Evolutionary conservation across 1,284 basidiomycete genomes (phyloP).

Genomic region (Trametes hirsuta): DNA sequence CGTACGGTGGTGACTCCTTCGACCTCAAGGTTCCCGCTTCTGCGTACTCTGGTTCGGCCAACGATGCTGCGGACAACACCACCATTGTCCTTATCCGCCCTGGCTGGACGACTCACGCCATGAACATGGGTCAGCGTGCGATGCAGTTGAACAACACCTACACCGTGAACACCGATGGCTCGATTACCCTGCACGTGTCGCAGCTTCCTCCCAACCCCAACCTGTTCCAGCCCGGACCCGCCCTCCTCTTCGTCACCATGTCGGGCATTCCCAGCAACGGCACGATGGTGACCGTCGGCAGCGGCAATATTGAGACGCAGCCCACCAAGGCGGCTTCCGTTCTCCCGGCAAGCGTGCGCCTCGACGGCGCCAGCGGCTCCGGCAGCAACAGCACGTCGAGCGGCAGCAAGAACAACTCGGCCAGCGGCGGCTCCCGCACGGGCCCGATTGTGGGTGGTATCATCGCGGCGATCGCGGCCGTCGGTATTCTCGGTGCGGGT

Average conservation of each 20-base stretch:
- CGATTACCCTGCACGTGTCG: constrained; percentile 74
- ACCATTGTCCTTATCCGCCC: constrained; percentile 82
- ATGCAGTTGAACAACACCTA: constrained; percentile 81
- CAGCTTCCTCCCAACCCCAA: constrained; percentile 84
- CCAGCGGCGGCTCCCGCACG: constrained; percentile 36
- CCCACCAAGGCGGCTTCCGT: constrained; percentile 45
- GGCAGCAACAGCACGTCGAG: constrained; percentile 22
- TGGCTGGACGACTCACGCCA: constrained; percentile 93
- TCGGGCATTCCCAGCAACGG: constrained; percentile 86
- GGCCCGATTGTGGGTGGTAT: constrained; percentile 53
- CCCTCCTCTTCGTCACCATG: constrained; percentile 79
- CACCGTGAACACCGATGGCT: constrained; percentile 78
- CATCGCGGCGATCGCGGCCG: constrained; percentile 50
- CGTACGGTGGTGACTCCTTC: constrained; percentile 89
- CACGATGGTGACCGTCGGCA: constrained; percentile 77
- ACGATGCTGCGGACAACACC: constrained; percentile 75
- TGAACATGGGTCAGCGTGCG: constrained; percentile 92
- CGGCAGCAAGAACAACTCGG: constrained; percentile 20
- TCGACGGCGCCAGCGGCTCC: constrained; percentile 38
- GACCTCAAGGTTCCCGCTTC: constrained; percentile 62
- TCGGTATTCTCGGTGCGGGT: constrained; percentile 52
- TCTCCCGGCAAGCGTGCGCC: constrained; percentile 57
- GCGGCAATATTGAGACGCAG: constrained; percentile 75
- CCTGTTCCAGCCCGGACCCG: constrained; percentile 86
- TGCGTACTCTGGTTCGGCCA: constrained; percentile 69